A percentile compares a stretch with the other conserved stretches of the same genome.
phyloP scores from a whole-genome alignment of 2,329 filamentous ascomycete species.

The Trichothecium roseum region DNA sequence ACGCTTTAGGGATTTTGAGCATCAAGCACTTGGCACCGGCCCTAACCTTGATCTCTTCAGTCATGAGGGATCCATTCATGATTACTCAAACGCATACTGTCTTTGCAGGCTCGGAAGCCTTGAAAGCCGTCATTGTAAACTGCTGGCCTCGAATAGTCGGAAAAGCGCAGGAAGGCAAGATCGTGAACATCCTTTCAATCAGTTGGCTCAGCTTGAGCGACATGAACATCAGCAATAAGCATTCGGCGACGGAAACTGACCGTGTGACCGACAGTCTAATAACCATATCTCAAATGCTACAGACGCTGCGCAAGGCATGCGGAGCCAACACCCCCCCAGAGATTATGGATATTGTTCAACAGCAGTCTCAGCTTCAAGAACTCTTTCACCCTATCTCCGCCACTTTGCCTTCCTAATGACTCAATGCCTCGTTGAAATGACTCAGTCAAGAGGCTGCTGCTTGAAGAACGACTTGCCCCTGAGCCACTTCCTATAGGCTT shows the following conservation, averaged over 20 bases:
- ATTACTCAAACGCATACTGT: slow-evolving; percentile 43
- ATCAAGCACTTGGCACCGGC: slow-evolving; percentile 58
- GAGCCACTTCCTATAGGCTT: slow-evolving; percentile 92
- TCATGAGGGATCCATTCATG: slow-evolving; percentile 61
- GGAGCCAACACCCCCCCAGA: slow-evolving; percentile 5
- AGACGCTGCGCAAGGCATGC: slow-evolving; percentile 11
- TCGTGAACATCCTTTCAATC: slow-evolving; percentile 50
- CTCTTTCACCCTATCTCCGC: slow-evolving; percentile 6
- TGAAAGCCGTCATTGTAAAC: slow-evolving; percentile 48
- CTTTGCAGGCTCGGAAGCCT: slow-evolving; percentile 36
- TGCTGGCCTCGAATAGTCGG: slow-evolving; percentile 59
- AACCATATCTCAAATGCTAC: slow-evolving; percentile 21
- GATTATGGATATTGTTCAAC: slow-evolving; percentile 4
- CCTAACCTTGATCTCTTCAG: slow-evolving; percentile 41
- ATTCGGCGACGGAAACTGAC: not conserved
- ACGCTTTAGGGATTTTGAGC: slow-evolving; percentile 47
- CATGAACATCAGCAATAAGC: slow-evolving; percentile 8
- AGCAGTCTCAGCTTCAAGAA: slow-evolving; percentile 11
- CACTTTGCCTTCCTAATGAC: not conserved
- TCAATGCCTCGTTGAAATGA: not conserved
- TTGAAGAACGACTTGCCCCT: slow-evolving; percentile 93
- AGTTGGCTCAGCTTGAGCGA: slow-evolving; percentile 52
- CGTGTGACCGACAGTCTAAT: slow-evolving; percentile 22
- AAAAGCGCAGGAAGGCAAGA: slow-evolving; percentile 46
- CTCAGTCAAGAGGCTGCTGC: slow-evolving; percentile 58